Base-by-base conservation (phyloP, 805 yeast genomes). In the Yamadazyma endophytica region DNA sequence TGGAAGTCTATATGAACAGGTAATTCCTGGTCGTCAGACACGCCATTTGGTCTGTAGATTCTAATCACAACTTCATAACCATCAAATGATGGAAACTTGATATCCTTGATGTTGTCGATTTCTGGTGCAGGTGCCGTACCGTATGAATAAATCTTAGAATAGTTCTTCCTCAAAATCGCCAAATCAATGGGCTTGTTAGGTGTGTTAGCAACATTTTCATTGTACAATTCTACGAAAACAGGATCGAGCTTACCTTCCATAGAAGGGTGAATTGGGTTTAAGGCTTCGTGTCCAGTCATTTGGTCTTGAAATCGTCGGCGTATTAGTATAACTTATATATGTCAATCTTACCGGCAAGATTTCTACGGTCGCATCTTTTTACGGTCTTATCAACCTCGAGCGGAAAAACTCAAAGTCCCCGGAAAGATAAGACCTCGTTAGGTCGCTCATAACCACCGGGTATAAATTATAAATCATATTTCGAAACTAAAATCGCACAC, bases 161-260 rank as follows among this genome's bases (percentile, higher is more conserved):
- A 63, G 14, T 58, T 60, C 15, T 47, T 43, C 28, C 59, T 43
- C 31, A 56, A 43, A 3, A 32, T 34, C 6, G 46, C 47, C 21
- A 59, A 41, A 17, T 61, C 61, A 21, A 42, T 44, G 17, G 56
- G 48, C 29, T 53, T 45, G 29, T 50, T 48, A 13, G 61, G 53
- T 17, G 47, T 48, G 18, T 50, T 31, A 26, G 51, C 45, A 24
- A 60, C 37, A 37, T 50, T 37, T 9, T 40, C 32, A 28, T 54
- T 46, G 49, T 54, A 63, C 39, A 63, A 57, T 19, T 48, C 40
- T 6, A 56, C 55, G 34, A 61, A 63, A 30, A 49, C 59, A 11
- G 64, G 61, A 37, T 62, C 69, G 29, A 63, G 34, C 32, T 46
- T 47, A 12, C 37, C 39, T 9, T 27, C 37, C 47, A 58, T 48